Base-by-base conservation (phyloP, 2,329 filamentous ascomycete species). In the Colletotrichum filicis region DNA sequence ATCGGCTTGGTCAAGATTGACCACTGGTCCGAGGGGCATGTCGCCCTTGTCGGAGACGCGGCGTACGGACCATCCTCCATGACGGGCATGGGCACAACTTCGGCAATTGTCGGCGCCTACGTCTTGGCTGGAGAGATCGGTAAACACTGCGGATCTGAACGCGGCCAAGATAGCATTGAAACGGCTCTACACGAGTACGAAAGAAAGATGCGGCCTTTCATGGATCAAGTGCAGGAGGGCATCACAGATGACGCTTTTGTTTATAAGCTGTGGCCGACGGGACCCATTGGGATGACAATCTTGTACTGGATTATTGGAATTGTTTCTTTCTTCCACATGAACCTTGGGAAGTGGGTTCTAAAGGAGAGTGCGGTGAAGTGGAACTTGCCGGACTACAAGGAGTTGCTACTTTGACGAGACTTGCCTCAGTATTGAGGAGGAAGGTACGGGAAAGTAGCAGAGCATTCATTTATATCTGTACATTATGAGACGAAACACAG, bases 31-130 rank as follows among this genome's bases (percentile, higher is more conserved):
- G 78, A 79, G 0, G 85, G 86, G 0, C 84, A 87, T 0, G 82
- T 89, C 3, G 84, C 82, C 1, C 79, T 90, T 0, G 62, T 91
- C 0, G 90, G 89, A 0, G 89, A 92, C 73, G 87, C 90, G 1
- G 88, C 80, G 0, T 87, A 85, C 76, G 86, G 84, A 35, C 87
- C 88, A 0, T 83, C 85, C 0, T 83, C 85, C 4, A 52, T 66
- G 5, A 87, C 85, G 0, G 90, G 89, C 0, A 85, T 87, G 81
- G 89, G 89, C 0, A 89, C 87, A 0, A 86, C 85, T 1, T 74
- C 82, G 0, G 84, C 85, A 0, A 75, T 91, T 0, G 77, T 87
- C 0, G 85, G 86, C 0, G 87, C 88, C 1, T 91, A 91, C 76
- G 79, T 90, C 3, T 81, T 92, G 5, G 89, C 89, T 0, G 89